Base-by-base conservation (phyloP, 1,284 basidiomycete genomes). In the Exobasidium rhododendri region DNA sequence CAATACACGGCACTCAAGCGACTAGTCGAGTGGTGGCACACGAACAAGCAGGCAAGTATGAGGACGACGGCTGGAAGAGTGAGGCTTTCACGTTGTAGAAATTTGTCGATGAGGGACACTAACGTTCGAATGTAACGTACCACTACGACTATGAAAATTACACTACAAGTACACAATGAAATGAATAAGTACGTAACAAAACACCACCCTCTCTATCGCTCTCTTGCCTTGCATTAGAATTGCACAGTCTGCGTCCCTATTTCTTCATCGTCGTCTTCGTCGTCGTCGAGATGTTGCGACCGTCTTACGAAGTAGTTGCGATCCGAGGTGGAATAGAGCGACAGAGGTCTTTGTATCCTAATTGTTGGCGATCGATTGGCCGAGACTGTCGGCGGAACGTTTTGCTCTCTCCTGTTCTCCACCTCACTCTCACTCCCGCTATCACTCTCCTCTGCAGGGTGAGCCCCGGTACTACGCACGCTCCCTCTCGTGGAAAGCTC, bases 231-330 rank as follows among this genome's bases (percentile, higher is more conserved):
- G 7, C 35, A 50, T 26, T 28, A 50, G 13, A 50, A 50, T 20
- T 50, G n/a, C 13, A 50, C 47, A 5, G 47, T 50, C 28, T 50
- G 47, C 22, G 28, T 50, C 13, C 47, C 47, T 26, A 50, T 3
- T 26, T 50, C 47, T 4, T 45, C 44, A 50, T 50, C 47, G 13
- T 50, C 47, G 4, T 50, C 47, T 24, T 47, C 46, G 24, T 50
- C 13, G 14, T 50, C 24, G 28, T 50, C 14, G 20, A 13, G 13
- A 4, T 17, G 3, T 24, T 17, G 20, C 13, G 13, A 24, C 22
- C 28, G 20, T 14, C 28, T 28, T 20, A 24, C 13, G n/a, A 28
- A 50, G 14, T 28, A 28, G 28, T 50, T 50, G 13, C 47, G 47
- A 24, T 4, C 20, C 4, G 26, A 13, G 47, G 26, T 17, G 17